phyloP scores from a whole-genome alignment of 2,329 filamentous ascomycete species.

The Colletotrichum eremochloae region DNA sequence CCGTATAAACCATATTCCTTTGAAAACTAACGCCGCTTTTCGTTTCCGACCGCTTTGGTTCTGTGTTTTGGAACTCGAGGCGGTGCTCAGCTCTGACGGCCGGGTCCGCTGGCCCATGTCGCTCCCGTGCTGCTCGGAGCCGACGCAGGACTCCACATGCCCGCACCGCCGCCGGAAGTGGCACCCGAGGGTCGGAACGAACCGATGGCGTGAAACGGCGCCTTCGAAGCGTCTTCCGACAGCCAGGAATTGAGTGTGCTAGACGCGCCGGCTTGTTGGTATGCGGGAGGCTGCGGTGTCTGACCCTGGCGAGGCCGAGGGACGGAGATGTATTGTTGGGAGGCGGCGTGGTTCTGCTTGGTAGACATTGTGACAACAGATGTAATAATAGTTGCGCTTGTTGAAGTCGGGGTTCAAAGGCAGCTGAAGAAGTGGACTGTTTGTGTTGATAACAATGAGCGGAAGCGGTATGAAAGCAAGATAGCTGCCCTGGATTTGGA shows the following conservation, averaged over 20 bases:
- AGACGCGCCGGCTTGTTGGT: slow-evolving; percentile 16
- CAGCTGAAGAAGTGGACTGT: background rate
- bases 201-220: slow-evolving; percentile 23
- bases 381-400: background rate
- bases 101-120: slow-evolving; percentile 21
- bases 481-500: too few relatives aligned
- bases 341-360: background rate
- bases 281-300: background rate
- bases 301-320: slow-evolving; percentile 9
- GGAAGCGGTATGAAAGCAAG: background rate
- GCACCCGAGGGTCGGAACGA: slow-evolving; percentile 1
- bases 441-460: background rate
- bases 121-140: slow-evolving; percentile 29
- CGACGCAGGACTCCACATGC: background rate
- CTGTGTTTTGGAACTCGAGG: background rate
- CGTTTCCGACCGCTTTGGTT: background rate
- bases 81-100: background rate
- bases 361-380: slow-evolving; percentile 20
- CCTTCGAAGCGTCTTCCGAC: background rate
- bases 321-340: slow-evolving; percentile 1
- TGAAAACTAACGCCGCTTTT: background rate
- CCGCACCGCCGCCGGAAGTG: slow-evolving; percentile 7
- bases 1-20: background rate
- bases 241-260: slow-evolving; percentile 28
- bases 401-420: too few relatives aligned